Percentiles rank a stretch among this genome's conserved stretches.
Conservation (phyloP, 2,329 filamentous ascomycete species). For the Coniochaeta pulveracea region DNA sequence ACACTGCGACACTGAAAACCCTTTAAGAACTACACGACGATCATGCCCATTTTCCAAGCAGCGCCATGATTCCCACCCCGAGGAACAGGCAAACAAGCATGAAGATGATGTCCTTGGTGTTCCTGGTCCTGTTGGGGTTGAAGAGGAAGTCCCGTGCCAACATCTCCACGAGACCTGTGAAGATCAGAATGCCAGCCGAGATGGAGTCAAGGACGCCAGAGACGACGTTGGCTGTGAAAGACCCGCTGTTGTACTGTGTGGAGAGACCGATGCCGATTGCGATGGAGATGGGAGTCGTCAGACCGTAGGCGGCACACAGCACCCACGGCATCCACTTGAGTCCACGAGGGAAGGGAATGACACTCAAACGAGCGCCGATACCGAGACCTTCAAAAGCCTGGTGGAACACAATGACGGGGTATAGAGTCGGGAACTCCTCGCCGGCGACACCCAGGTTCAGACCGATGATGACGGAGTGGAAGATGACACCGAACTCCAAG, state of each 20-base stretch:
- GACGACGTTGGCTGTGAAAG: conserved; percentile 28
- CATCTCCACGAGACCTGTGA: conserved; percentile 36
- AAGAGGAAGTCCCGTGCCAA: conserved; percentile 38
- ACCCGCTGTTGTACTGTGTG: conserved; percentile 20
- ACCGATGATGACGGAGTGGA: conserved; percentile 54
- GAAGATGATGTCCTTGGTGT: conserved; percentile 23
- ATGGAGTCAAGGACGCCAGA: conserved; percentile 33
- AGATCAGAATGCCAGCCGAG: conserved; percentile 36
- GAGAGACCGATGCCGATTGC: conserved; percentile 32
- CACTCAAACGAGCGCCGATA: conserved; percentile 42
- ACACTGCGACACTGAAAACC: no score
- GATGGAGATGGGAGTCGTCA: conserved; percentile 40
- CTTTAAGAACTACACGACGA: no score
- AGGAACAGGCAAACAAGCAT: conserved; percentile 28
- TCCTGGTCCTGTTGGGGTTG: conserved; percentile 28
- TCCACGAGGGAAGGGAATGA: conserved; percentile 36
- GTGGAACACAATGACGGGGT: conserved; percentile 51
- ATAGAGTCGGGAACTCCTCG: conserved; percentile 43
- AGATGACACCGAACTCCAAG: conserved; percentile 50
- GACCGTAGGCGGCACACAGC: conserved; percentile 33
- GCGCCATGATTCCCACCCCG: conserved; percentile 32
- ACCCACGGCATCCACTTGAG: conserved; percentile 34
- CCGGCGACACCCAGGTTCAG: conserved; percentile 49
- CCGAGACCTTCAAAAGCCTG: conserved; percentile 53
- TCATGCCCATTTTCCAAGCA: conserved; percentile 38